phyloP scores from a whole-genome alignment of 352 stramenopile species.

The Pythium brassicae region DNA sequence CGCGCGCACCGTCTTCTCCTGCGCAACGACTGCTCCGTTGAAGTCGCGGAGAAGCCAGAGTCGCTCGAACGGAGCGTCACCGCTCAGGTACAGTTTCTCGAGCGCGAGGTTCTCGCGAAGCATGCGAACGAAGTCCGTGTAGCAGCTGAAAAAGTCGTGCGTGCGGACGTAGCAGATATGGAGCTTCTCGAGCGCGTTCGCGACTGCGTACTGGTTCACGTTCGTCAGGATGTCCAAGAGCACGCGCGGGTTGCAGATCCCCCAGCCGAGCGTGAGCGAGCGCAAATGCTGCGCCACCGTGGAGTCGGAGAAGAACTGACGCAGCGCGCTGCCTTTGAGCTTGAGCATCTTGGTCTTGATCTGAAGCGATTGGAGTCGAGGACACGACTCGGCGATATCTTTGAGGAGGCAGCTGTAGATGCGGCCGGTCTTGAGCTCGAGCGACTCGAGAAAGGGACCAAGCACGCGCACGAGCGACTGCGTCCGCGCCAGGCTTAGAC shows the following conservation, averaged over 20 bases:
- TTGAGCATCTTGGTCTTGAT: conserved; percentile 5
- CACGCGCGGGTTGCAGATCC: conserved; percentile 1
- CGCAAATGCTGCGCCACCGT: neutral
- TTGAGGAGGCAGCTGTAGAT: neutral
- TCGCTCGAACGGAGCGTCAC: neutral
- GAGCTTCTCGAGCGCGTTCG: neutral
- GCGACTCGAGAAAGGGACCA: conserved; percentile 3
- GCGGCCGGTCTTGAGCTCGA: conserved; percentile 2
- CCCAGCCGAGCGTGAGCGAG: conserved; percentile 8
- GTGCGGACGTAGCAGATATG: conserved; percentile 1
- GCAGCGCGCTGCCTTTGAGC: neutral
- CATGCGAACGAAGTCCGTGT: neutral
- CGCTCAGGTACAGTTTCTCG: conserved; percentile 2
- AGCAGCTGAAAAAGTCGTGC: neutral
- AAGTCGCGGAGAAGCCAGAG: neutral
- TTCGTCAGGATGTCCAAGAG: conserved; percentile 4
- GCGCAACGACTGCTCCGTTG: neutral
- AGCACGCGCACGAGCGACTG: conserved; percentile 2
- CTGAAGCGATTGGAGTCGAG: neutral
- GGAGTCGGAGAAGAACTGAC: neutral
- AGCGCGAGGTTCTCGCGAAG: neutral
- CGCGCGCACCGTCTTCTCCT: neutral
- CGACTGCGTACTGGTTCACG: neutral
- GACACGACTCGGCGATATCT: conserved; percentile 4
- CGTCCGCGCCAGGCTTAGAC: neutral